phyloP scores from a whole-genome alignment of 2,329 filamentous ascomycete genomes.

The Apiospora malaysiana region DNA sequence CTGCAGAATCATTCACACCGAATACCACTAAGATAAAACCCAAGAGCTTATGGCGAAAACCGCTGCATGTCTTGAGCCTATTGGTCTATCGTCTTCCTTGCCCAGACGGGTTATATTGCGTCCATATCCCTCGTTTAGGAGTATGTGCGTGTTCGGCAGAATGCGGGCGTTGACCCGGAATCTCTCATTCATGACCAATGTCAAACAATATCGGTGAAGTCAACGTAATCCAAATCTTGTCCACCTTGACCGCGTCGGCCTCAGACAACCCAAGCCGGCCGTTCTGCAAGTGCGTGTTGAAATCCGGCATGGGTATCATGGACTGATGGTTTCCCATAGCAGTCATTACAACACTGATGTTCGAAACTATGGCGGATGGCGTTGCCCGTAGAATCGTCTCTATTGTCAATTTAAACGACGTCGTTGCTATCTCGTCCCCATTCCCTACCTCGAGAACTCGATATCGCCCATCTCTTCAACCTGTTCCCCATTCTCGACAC shows the following conservation, averaged over 20 bases:
- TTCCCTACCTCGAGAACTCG: conserved; percentile 5
- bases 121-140: conserved; percentile 11
- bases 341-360: conserved; percentile 16
- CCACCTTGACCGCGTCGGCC: conserved; percentile 5
- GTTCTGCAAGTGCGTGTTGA: neutral
- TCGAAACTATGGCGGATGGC: conserved; percentile 17
- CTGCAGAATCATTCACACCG: neutral
- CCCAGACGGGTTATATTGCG: conserved; percentile 20
- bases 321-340: conserved; percentile 18
- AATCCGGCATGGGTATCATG: neutral
- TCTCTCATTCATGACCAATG: conserved; percentile 6
- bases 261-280: neutral
- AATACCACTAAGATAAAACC: neutral
- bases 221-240: conserved; percentile 10
- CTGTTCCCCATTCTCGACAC: neutral
- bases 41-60: neutral
- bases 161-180: neutral
- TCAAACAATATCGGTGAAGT: conserved; percentile 4
- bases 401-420: neutral
- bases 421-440: neutral
- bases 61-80: neutral
- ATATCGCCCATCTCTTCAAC: neutral
- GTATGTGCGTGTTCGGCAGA: neutral
- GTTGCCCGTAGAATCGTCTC: conserved; percentile 19
- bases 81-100: conserved; percentile 21